A percentile compares a stretch with the other conserved stretches of the same genome.
These are phyloP conservation scores for Diplodia scrobiculata DNA, from an alignment of 2,329 filamentous ascomycete species.

Conservation along the genomic window DNA sequence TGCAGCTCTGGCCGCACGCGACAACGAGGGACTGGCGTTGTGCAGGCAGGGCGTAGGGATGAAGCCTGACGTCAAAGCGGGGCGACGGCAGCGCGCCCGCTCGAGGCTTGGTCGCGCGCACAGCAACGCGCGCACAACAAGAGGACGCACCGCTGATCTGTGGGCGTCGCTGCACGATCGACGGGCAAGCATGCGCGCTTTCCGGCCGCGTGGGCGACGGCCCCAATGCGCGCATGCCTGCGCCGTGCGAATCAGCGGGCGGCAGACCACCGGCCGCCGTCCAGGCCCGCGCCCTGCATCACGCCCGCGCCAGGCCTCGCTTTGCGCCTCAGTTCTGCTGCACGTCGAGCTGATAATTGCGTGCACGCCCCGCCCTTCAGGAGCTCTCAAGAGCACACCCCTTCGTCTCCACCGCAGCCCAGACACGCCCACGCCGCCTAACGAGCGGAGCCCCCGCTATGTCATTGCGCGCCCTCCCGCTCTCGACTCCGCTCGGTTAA, in stretches of 20 bases:
- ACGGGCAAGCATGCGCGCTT: conserved; percentile 8
- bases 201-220: conserved; percentile 8
- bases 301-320: neutral
- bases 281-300: neutral
- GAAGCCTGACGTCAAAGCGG: conserved; percentile 6
- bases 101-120: no score
- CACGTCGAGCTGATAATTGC: neutral
- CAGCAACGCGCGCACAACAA: neutral
- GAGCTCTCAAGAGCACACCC: neutral
- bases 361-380: neutral
- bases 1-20: neutral
- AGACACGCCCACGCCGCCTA: neutral
- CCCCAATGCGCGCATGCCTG: neutral
- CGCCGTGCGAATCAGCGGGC: conserved; percentile 11
- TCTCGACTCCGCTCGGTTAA: conserved; percentile 19
- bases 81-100: neutral
- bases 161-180: neutral
- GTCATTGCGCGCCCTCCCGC: conserved; percentile 15
- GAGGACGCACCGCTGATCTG: neutral
- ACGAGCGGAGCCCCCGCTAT: conserved; percentile 12
- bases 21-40: neutral
- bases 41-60: neutral
- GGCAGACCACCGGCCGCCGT: neutral
- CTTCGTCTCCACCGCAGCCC: conserved; percentile 8
- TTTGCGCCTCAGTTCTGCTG: neutral